A percentile compares a stretch with the other conserved stretches of the same genome.
phyloP scores from a whole-genome alignment of 2,329 filamentous ascomycete genomes.

The Ascochyta rabiei region DNA sequence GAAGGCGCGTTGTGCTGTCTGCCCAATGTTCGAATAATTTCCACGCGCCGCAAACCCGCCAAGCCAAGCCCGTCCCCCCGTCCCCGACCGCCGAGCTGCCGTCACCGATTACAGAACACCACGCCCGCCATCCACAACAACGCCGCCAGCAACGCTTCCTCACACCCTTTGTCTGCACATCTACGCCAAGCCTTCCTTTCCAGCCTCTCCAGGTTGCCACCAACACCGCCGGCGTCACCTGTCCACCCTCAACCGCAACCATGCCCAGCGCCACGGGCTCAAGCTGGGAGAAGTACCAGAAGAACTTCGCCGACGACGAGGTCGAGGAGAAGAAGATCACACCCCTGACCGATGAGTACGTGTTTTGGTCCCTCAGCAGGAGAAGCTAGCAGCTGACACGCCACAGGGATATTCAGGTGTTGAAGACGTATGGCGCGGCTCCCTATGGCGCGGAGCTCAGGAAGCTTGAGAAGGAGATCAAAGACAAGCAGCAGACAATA shows the following conservation, averaged over 20 bases:
- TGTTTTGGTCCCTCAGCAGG: conserved; percentile 19
- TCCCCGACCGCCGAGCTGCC: conserved; percentile 31
- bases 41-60: conserved; percentile 28
- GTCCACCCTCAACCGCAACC: conserved; percentile 41
- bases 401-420: conserved; percentile 92
- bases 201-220: conserved; percentile 1
- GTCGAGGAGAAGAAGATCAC: conserved; percentile 99
- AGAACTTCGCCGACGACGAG: conserved; percentile 96
- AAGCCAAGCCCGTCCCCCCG: conserved; percentile 14
- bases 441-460: conserved; percentile 93
- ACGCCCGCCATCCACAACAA: conserved; percentile 14
- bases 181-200: not conserved
- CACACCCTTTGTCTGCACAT: not conserved
- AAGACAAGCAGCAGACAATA: conserved; percentile 96
- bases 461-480: conserved; percentile 99
- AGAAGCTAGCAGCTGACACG: conserved; percentile 38
- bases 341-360: conserved; percentile 93
- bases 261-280: conserved; percentile 93
- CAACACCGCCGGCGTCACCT: conserved; percentile 4
- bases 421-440: conserved; percentile 98
- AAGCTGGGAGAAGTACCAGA: conserved; percentile 99
- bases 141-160: not conserved
- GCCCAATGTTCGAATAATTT: conserved; percentile 35
- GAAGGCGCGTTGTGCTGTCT: conserved; percentile 32
- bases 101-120: conserved; percentile 8